These are phyloP conservation scores for Dalbergia cultrata DNA, from an alignment of 306 rosid genomes.

Conservation along the genomic window DNA sequence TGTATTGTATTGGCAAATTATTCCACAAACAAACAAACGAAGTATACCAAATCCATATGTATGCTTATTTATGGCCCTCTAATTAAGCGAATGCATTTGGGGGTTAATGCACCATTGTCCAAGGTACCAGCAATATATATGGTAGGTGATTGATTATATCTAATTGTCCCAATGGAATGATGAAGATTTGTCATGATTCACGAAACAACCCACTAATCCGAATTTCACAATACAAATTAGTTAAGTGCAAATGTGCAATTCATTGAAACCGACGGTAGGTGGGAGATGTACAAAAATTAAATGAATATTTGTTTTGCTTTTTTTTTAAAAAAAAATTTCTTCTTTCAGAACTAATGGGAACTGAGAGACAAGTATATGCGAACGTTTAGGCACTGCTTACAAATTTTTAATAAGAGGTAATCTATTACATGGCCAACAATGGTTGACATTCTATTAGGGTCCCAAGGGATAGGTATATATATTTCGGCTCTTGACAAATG, in stretches of 20 bases:
- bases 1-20: neutral
- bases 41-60: slow-evolving; percentile 40
- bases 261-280: neutral
- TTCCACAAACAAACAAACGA: slow-evolving; percentile 5
- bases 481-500: too few species aligned
- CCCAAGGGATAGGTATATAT: too few species aligned
- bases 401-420: too few species aligned
- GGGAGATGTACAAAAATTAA: neutral
- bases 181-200: slow-evolving; percentile 19
- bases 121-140: slow-evolving; percentile 40
- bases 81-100: slow-evolving; percentile 24
- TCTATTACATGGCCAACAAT: too few species aligned
- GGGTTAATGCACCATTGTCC: slow-evolving; percentile 43
- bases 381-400: too few species aligned
- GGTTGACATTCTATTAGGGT: too few species aligned
- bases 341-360: neutral
- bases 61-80: slow-evolving; percentile 21
- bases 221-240: slow-evolving; percentile 15
- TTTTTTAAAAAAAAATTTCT: neutral
- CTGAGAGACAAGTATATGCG: neutral
- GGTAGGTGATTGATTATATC: slow-evolving; percentile 42
- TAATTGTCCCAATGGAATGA: slow-evolving; percentile 35
- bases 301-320: neutral
- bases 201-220: neutral
- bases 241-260: slow-evolving; percentile 13